phyloP scores from a whole-genome alignment of 768 basidiomycete species.

The Ramaria rubella region DNA sequence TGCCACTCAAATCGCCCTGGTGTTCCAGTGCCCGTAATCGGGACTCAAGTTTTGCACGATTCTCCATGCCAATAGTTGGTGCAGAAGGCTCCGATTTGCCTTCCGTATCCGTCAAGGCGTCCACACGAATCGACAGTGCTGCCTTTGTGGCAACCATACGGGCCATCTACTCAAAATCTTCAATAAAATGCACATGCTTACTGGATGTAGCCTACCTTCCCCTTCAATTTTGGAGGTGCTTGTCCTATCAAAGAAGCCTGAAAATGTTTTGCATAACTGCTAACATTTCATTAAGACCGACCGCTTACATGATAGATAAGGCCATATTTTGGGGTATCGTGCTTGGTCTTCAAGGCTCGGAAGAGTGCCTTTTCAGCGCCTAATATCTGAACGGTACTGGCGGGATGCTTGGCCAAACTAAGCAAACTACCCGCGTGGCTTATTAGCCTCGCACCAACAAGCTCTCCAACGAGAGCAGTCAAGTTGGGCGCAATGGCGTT shows the following conservation, averaged over 20 bases:
- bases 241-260: conserved; percentile 94
- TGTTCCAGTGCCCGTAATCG: conserved; percentile 85
- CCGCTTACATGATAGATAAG: conserved; percentile 89
- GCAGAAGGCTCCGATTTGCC: conserved; percentile 80
- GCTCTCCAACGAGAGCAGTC: conserved; percentile 75
- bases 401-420: conserved; percentile 67
- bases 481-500: conserved; percentile 96
- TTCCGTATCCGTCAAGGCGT: conserved; percentile 89
- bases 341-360: conserved; percentile 71
- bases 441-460: conserved; percentile 70
- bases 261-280: conserved; percentile 6
- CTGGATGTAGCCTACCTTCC: conserved; percentile 53
- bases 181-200: neutral
- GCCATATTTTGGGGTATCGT: conserved; percentile 98
- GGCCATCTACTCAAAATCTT: conserved; percentile 70
- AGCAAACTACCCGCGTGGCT: conserved; percentile 68
- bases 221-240: conserved; percentile 96
- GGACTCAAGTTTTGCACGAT: conserved; percentile 92
- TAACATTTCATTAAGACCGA: neutral
- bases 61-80: conserved; percentile 85
- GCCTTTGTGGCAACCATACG: conserved; percentile 99
- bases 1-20: conserved; percentile 65
- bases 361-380: conserved; percentile 76
- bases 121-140: conserved; percentile 93
- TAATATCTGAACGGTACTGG: conserved; percentile 72